Base-by-base conservation (phyloP, 139 green algal species). In the Coelastrella sp. region DNA sequence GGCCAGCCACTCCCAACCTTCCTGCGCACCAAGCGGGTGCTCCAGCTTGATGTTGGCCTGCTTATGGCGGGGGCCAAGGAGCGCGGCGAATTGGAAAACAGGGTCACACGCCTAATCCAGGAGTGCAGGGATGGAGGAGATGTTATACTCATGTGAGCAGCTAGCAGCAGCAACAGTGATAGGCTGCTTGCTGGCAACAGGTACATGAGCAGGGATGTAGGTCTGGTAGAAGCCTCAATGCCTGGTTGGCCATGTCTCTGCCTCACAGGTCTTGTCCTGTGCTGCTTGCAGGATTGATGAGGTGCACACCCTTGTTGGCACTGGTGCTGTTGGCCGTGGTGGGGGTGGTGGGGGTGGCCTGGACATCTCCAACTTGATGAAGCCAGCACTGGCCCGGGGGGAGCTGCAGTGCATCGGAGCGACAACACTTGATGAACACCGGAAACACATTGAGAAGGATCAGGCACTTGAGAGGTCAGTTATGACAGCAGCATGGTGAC, bases 361-460 rank as follows among this genome's bases (percentile, higher is more conserved):
- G 79, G 98, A 99, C 95, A 97, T 99, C 81, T 88, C 94, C 87
- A 99, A 99, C 92, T 91, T 99, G 58, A 89, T 99, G 57, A 99
- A 99, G 94, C 98, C 98, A 19, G 95, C 97, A 0, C 92, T 99
- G 68, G 95, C 97, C 4, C 91, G 97, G 7, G 97, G 96, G 17
- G 91, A 96, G 73, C 92, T 98, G 82, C 94, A 97, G 90, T 94
- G 95, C 94, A 98, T 99, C 63, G 97, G 96, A 27, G 97, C 97
- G 20, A 99, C 97, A 35, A 99, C 97, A 0, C 84, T 98, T 66
- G 94, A 96, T 81, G 97, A 99, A 92, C 94, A 97, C 91, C 92
- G 96, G 72, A 97, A 97, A 93, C 95, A 99, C 94, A 97, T 99
- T 89, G 97, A 99, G 94, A 95, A 94, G n/a, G 98, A 99, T 87